phyloP scores from a whole-genome alignment of 345 rosid genomes.

The Brassica cretica region DNA sequence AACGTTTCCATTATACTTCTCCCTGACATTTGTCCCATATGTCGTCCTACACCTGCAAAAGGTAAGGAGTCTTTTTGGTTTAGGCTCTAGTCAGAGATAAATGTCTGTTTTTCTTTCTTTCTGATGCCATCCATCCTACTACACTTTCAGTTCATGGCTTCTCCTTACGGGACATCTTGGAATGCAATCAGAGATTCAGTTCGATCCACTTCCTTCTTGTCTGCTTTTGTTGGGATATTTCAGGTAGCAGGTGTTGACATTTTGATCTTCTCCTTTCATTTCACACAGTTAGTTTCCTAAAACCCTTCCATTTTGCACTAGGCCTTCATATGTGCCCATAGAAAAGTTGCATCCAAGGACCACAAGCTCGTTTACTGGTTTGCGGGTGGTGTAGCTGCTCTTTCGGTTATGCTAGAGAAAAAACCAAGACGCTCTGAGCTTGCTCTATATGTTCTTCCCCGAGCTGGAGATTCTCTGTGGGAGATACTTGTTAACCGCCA shows the following conservation, averaged over 20 bases:
- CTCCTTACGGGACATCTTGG: conserved; percentile 89
- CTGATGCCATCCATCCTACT: conserved; percentile 35
- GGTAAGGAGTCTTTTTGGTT: conserved; percentile 46
- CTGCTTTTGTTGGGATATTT: conserved; percentile 97
- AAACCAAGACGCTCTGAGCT: conserved; percentile 94
- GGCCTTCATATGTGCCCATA: conserved; percentile 88
- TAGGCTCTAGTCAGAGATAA: conserved; percentile 12
- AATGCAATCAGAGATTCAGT: conserved; percentile 82
- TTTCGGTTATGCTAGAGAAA: conserved; percentile 90
- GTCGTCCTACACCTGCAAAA: conserved; percentile 90
- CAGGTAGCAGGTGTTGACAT: conserved; percentile 56
- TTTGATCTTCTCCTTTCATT: conserved; percentile 6
- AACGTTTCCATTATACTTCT: conserved; percentile 95
- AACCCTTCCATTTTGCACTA: conserved; percentile 35
- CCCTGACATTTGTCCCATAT: conserved; percentile 95
- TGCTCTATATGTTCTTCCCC: conserved; percentile 93
- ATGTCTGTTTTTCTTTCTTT: not conserved
- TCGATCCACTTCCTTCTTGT: conserved; percentile 89
- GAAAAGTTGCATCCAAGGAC: conserved; percentile 81
- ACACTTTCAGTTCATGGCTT: conserved; percentile 72
- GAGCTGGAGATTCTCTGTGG: conserved; percentile 98
- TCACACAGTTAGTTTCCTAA: conserved; percentile 20
- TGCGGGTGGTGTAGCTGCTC: conserved; percentile 89
- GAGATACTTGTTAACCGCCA: conserved; percentile 83
- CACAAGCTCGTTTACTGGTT: conserved; percentile 96